Base-by-base conservation (phyloP, 2,329 filamentous ascomycete genomes). In the Alternaria longipes region DNA sequence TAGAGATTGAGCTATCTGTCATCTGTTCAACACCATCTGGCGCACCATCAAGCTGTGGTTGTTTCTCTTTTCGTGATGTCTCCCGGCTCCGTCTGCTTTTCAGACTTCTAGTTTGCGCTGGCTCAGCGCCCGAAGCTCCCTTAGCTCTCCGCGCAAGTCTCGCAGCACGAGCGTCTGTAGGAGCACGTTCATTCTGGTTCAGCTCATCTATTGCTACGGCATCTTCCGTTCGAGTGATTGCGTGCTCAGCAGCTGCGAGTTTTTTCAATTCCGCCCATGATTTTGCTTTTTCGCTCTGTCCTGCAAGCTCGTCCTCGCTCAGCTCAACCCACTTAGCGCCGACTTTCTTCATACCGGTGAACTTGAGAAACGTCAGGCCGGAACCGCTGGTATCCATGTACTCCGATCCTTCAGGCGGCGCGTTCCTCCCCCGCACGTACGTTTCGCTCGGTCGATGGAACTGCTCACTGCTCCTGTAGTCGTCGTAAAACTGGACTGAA, bases 331-430 rank as follows among this genome's bases (percentile, higher is more conserved):
- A 75, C 16, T 44, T 60, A 7, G 59, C 61, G 18, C 69, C 67
- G 8, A 65, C 50, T 54, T 69, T 74, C 54, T 60, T 74, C 40
- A 66, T 47, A 5, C 73, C 66, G 8, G 69, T 69, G 30, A 75
- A 77, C 24, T 69, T 70, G 8, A 61, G 49, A n/a, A 66, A 68
- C 7, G 62, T 61, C 28, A 64, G 53, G 3, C 57, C 59, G 18
- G 46, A 57, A 1, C 74, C 74, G 36, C 72, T 75, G 2, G 73
- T 75, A 49, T 77, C 74, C 18, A 74, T 56, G 36, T 66, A 74
- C 45, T 72, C 69, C 8, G 53, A 55, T 8, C 65, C 70, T 56
- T 71, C 66, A 5, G 66, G 65, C 7, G 69, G 65, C 30, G 69
- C 71, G 52, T 74, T 70, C n/a, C 71, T 60, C 8, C 74, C 74